A percentile compares a stretch with the other conserved stretches of the same genome.
Evolutionary conservation across 2,329 filamentous ascomycete genomes (phyloP).

Genomic region (Fusarium austroafricanum): DNA sequence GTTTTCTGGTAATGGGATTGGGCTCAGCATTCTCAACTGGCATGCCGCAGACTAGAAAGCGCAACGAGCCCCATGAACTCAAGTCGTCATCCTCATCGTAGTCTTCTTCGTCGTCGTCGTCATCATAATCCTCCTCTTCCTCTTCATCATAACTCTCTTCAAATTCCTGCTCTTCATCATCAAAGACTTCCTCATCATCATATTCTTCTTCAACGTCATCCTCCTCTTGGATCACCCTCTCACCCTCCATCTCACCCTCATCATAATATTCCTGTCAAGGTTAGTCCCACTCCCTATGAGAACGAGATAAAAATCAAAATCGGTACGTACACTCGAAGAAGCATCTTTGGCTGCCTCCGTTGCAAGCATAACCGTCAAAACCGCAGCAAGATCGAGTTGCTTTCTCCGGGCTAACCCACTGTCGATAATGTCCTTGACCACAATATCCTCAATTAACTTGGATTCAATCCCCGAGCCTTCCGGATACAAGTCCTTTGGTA

Average conservation of each 20-base stretch:
- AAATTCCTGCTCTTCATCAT: slow-evolving; percentile 1
- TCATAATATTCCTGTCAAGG: slow-evolving; percentile 34
- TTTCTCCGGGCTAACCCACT: neutral
- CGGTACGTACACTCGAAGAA: slow-evolving; percentile 29
- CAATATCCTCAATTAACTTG: slow-evolving; percentile 11
- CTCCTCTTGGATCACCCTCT: neutral
- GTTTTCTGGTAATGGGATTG: slow-evolving; percentile 19
- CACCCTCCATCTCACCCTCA: slow-evolving; percentile 10
- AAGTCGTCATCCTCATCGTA: slow-evolving; percentile 14
- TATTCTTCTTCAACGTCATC: neutral
- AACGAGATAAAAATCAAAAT: neutral
- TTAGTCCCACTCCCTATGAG: slow-evolving; percentile 12
- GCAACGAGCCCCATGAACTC: slow-evolving; percentile 17
- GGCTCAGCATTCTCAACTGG: slow-evolving; percentile 20
- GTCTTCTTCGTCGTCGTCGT: neutral
- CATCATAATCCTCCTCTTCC: slow-evolving; percentile 8
- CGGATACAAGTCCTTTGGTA: neutral
- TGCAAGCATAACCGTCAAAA: slow-evolving; percentile 25
- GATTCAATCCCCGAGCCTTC: slow-evolving; percentile 2
- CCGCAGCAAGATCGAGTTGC: slow-evolving; percentile 8
- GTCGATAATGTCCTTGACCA: slow-evolving; percentile 20
- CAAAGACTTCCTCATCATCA: neutral
- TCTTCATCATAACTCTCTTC: slow-evolving; percentile 17
- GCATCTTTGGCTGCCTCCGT: slow-evolving; percentile 9
- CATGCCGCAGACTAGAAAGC: slow-evolving; percentile 12